A percentile compares a stretch with the other conserved stretches of the same genome.
These are phyloP conservation scores for Coniferiporia sulphurascens DNA, from an alignment of 1,284 basidiomycete genomes.

Conservation along the genomic window DNA sequence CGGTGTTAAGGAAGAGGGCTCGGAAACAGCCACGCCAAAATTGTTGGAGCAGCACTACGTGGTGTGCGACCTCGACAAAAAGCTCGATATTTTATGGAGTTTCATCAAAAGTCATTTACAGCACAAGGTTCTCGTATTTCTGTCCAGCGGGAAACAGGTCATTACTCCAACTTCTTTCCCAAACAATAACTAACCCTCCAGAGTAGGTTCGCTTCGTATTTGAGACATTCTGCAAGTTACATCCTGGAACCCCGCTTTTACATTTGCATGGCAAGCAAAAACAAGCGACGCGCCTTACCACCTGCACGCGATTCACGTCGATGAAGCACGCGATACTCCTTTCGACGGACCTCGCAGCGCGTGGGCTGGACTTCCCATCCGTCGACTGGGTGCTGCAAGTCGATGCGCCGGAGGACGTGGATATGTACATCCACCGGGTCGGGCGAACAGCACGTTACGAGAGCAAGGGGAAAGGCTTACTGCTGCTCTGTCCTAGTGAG, in stretches of 20 bases:
- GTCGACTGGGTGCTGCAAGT: conserved; percentile 98
- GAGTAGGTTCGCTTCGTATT: conserved; percentile 85
- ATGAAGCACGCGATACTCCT: conserved; percentile 81
- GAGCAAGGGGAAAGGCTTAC: conserved; percentile 81
- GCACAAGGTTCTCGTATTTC: conserved; percentile 89
- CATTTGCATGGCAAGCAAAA: conserved; percentile 98
- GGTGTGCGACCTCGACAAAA: conserved; percentile 79
- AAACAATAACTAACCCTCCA: not conserved
- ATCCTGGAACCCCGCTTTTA: conserved; percentile 88
- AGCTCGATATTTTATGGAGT: conserved; percentile 89
- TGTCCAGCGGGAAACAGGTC: conserved; percentile 91
- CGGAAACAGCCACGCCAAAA: conserved; percentile 47
- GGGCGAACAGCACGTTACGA: conserved; percentile 94
- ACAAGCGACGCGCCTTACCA: conserved; percentile 80
- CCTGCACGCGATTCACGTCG: conserved; percentile 78
- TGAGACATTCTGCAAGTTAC: conserved; percentile 92
- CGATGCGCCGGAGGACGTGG: conserved; percentile 98
- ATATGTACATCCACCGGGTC: conserved; percentile 97
- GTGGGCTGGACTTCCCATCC: conserved; percentile 94
- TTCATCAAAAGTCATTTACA: conserved; percentile 96
- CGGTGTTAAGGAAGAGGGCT: conserved; percentile 50
- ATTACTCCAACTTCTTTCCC: conserved; percentile 9
- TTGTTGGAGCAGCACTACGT: conserved; percentile 91
- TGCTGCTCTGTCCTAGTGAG: conserved; percentile 87
- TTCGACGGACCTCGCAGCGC: conserved; percentile 96